Evolutionary conservation across 768 basidiomycete genomes (phyloP), one percentile per base, ranked within the genome.

Genomic region (Suillus subaureus): DNA sequence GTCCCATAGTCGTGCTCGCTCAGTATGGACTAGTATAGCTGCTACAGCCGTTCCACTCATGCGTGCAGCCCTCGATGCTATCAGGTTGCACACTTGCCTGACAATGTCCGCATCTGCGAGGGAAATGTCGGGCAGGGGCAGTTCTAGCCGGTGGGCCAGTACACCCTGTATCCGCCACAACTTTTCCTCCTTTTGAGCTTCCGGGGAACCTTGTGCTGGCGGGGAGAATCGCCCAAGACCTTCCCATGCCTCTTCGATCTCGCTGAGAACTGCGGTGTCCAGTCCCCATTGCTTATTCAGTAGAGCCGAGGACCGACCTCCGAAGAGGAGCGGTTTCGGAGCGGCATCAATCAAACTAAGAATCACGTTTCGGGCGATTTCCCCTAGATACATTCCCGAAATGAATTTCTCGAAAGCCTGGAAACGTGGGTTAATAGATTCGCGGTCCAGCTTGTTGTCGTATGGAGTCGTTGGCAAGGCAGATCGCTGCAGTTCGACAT

Each of bases 371-470:
- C 97, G 90, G 31, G 90, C 85, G 67, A 99, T 87, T 79, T 99
- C 97, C 64, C 97, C 97, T 47, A 99, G 87, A 77, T 99, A 99
- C 97, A 99, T 98, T 64, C 97, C 97, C 2, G 95, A 97, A 70
- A 99, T 92, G 80, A 97, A 94, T 81, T 99, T 99, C 79, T 99
- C 97, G 74, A 95, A 99, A 2, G 93, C 93, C 75, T 99, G 97
- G 75, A 86, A 91, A 42, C 85, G 83, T 33, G 96, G 96, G 72
- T 99, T 99, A 79, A 99, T 98, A 65, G 91, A 94, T 72, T 91
- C 87, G 61, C 97, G 90, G 77, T 99, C 97, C 26, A 99, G 81
- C 67, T 90, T 87, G 79, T 92, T 96, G 77, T 99, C 97, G 71
- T 89, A 97, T 4, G 92, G 86, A 1, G 97, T 97, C 7, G 89